Conservation (phyloP, 202 grass and related monocot species). For the Thinopyrum obtusiflorum region DNA sequence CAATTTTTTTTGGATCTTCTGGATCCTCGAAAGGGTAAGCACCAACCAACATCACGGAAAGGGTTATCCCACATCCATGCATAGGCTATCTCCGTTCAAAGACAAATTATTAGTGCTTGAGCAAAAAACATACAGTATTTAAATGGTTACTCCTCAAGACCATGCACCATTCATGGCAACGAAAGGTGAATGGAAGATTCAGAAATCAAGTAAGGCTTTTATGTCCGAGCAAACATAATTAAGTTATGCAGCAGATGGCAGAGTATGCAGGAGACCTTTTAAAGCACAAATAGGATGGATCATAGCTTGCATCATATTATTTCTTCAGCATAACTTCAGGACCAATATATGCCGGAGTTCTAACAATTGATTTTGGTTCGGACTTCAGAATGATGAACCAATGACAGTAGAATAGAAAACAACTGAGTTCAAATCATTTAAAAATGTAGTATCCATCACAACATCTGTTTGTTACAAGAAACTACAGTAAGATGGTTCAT, state of each 20-base stretch:
- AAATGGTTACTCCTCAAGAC: constrained; percentile 43
- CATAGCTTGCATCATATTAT: not conserved
- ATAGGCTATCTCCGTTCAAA: constrained; percentile 46
- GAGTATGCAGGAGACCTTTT: too few species aligned
- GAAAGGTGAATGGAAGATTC: not conserved
- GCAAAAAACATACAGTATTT: constrained; percentile 35
- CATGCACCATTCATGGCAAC: constrained; percentile 22
- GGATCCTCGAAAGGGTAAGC: constrained; percentile 53
- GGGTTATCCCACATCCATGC: constrained; percentile 57
- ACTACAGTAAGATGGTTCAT: too few species aligned
- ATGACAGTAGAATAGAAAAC: constrained; percentile 35
- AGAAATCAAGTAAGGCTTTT: not conserved
- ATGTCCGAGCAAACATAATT: not conserved
- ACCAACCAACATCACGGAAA: constrained; percentile 61
- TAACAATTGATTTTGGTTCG: constrained; percentile 45
- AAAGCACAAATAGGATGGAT: too few species aligned
- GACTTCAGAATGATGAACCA: constrained; percentile 44
- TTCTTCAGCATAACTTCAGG: constrained; percentile 45
- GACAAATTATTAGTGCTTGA: constrained; percentile 24
- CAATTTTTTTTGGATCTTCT: constrained; percentile 39
- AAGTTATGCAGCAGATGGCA: not conserved
- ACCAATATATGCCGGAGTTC: constrained; percentile 57
- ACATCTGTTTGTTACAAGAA: too few species aligned
- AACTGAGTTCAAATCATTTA: not conserved
- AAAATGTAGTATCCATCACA: too few species aligned